These are phyloP conservation scores for Aspergillus hiratsukae DNA, from an alignment of 2,329 filamentous ascomycete species.

Conservation along the genomic window DNA sequence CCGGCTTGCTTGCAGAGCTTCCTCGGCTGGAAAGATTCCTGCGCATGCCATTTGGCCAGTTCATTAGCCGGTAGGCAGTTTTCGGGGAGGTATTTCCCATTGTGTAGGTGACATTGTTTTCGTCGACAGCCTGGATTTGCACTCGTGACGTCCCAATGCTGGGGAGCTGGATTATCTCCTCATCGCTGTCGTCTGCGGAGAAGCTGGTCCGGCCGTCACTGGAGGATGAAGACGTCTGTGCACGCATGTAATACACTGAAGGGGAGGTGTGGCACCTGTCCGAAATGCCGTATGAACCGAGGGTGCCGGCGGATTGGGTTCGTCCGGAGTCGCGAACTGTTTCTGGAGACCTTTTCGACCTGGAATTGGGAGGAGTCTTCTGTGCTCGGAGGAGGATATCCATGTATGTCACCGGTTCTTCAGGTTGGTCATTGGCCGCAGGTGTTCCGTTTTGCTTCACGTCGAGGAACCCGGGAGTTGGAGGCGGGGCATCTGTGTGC, in stretches of 20 bases:
- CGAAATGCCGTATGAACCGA: conserved; percentile 8
- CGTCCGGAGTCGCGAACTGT: conserved; percentile 5
- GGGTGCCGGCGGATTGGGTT: conserved; percentile 10
- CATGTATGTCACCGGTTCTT: conserved; percentile 27
- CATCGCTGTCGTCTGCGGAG: conserved; percentile 27
- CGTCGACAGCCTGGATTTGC: conserved; percentile 30
- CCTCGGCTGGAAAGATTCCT: conserved; percentile 6
- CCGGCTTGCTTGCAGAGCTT: neutral
- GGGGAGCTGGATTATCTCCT: conserved; percentile 34
- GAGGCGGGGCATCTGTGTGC: conserved; percentile 39
- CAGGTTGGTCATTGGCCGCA: neutral
- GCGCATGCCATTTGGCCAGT: conserved; percentile 23
- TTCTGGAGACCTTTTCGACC: conserved; percentile 2
- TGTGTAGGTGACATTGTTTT: conserved; percentile 31
- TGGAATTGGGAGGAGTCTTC: conserved; percentile 6
- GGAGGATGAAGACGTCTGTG: conserved; percentile 25
- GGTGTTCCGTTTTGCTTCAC: conserved; percentile 10
- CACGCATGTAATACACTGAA: conserved; percentile 31
- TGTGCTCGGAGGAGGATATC: conserved; percentile 24
- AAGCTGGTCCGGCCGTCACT: conserved; percentile 16
- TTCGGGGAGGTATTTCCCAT: conserved; percentile 22
- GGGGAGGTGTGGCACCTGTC: conserved; percentile 13
- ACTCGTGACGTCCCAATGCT: conserved; percentile 22
- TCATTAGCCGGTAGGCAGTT: conserved; percentile 29
- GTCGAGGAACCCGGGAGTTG: conserved; percentile 27